These are phyloP conservation scores for Polytrichum formosum DNA, from an alignment of 225 moss, liverwort and hornwort genomes.

Conservation along the genomic window DNA sequence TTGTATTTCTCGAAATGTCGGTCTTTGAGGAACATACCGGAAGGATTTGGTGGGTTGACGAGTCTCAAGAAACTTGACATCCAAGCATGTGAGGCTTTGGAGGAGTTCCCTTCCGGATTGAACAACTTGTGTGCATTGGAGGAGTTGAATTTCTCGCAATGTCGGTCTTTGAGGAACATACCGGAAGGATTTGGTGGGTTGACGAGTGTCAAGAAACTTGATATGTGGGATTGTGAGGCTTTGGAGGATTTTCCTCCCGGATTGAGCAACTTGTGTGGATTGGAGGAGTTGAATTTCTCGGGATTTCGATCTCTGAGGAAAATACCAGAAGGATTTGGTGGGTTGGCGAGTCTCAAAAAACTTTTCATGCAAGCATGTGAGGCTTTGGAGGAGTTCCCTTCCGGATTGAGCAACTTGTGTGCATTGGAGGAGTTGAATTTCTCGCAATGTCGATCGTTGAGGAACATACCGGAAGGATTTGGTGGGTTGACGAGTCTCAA, in stretches of 20 bases:
- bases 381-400: not conserved
- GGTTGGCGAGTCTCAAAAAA: no score
- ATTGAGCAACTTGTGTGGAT: no score
- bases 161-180: not conserved
- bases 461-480: not conserved
- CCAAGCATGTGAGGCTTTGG: not conserved
- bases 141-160: not conserved
- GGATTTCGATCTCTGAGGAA: not conserved
- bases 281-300: not conserved
- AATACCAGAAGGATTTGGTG: not conserved
- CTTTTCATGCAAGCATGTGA: rapidly evolving
- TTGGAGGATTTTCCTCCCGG: not conserved
- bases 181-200: not conserved
- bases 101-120: not conserved
- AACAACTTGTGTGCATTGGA: not conserved
- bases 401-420: not conserved
- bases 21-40: not conserved
- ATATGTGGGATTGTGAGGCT: not conserved
- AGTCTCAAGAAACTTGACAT: not conserved
- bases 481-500: not conserved
- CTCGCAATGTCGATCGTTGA: not conserved
- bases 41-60: not conserved
- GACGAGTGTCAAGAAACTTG: not conserved
- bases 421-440: not conserved
- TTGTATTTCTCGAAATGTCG: not conserved